Evolutionary conservation across 2,329 filamentous ascomycete genomes (phyloP).

Genomic region (Neofusicoccum laricinum): DNA sequence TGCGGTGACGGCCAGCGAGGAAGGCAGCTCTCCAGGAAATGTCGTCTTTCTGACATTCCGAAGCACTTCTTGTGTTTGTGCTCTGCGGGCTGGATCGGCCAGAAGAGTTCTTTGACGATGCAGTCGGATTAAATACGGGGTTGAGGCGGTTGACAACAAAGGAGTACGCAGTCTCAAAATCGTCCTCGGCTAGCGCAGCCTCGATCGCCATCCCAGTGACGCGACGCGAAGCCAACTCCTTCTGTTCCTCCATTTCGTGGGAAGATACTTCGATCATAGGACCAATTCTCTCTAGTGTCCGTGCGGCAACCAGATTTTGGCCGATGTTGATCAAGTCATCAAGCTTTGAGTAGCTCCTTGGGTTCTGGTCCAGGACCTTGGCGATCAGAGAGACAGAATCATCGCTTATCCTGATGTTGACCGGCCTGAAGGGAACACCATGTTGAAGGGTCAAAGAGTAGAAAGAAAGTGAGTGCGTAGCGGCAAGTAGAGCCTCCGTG

Average conservation of each 20-base stretch:
- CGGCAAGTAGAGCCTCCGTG: slow-evolving; percentile 63
- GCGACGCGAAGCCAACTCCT: slow-evolving; percentile 56
- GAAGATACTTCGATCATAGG: slow-evolving; percentile 19
- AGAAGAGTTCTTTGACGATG: background rate
- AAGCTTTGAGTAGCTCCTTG: slow-evolving; percentile 68
- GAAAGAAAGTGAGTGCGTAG: slow-evolving; percentile 71
- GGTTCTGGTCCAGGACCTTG: slow-evolving; percentile 74
- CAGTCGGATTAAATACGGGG: slow-evolving; percentile 2
- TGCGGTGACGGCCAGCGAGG: slow-evolving; percentile 70
- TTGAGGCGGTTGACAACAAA: slow-evolving; percentile 70
- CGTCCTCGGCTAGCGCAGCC: slow-evolving; percentile 71
- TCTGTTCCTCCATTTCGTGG: slow-evolving; percentile 23
- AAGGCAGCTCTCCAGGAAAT: slow-evolving; percentile 78
- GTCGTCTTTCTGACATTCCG: slow-evolving; percentile 50
- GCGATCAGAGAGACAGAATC: slow-evolving; percentile 72
- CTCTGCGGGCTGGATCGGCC: background rate
- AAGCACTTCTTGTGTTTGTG: background rate
- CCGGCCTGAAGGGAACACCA: slow-evolving; percentile 75
- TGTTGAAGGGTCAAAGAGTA: slow-evolving; percentile 77
- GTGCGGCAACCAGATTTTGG: slow-evolving; percentile 62
- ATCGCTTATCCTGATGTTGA: slow-evolving; percentile 71
- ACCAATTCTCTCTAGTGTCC: slow-evolving; percentile 36
- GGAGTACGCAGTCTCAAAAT: slow-evolving; percentile 83
- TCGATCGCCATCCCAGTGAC: slow-evolving; percentile 80
- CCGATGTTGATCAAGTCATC: slow-evolving; percentile 71